These are phyloP conservation scores for Barnettozyma sp. DNA, from an alignment of 805 yeast species.

Conservation along the genomic window DNA sequence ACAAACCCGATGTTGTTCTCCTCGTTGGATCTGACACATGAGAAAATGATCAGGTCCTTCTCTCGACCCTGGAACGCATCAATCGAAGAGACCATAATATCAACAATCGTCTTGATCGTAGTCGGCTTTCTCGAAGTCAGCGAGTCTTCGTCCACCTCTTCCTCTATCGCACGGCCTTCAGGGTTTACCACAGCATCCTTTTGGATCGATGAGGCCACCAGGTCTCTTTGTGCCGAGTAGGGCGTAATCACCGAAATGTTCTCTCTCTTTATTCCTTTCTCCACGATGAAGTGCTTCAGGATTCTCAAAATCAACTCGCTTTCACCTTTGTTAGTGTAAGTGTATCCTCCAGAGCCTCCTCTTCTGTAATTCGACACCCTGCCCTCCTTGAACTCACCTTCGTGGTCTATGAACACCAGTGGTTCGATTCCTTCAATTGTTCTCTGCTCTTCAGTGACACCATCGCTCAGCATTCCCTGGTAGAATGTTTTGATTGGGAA, in stretches of 20 bases:
- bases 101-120: slow-evolving; percentile 31
- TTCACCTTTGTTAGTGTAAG: slow-evolving; percentile 53
- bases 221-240: slow-evolving; percentile 68
- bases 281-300: slow-evolving; percentile 44
- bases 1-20: slow-evolving; percentile 51
- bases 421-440: slow-evolving; percentile 44
- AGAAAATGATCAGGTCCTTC: slow-evolving; percentile 65
- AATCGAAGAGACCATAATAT: slow-evolving; percentile 48
- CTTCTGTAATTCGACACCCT: slow-evolving; percentile 39
- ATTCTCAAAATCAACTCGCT: slow-evolving; percentile 40
- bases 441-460: slow-evolving; percentile 50
- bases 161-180: slow-evolving; percentile 35
- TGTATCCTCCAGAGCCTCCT: slow-evolving; percentile 43
- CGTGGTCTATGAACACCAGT: slow-evolving; percentile 53
- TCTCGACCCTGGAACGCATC: slow-evolving; percentile 90
- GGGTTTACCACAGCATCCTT: slow-evolving; percentile 54
- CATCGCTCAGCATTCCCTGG: slow-evolving; percentile 44
- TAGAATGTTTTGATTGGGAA: slow-evolving; percentile 51
- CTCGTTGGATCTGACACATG: slow-evolving; percentile 65
- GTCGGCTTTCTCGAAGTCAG: slow-evolving; percentile 14
- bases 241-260: slow-evolving; percentile 68
- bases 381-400: slow-evolving; percentile 40
- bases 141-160: slow-evolving; percentile 51
- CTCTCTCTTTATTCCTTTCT: slow-evolving; percentile 41
- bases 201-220: slow-evolving; percentile 44